Base-by-base conservation (phyloP, 1,139 yeast species). In the Hansenula lynferdii region DNA sequence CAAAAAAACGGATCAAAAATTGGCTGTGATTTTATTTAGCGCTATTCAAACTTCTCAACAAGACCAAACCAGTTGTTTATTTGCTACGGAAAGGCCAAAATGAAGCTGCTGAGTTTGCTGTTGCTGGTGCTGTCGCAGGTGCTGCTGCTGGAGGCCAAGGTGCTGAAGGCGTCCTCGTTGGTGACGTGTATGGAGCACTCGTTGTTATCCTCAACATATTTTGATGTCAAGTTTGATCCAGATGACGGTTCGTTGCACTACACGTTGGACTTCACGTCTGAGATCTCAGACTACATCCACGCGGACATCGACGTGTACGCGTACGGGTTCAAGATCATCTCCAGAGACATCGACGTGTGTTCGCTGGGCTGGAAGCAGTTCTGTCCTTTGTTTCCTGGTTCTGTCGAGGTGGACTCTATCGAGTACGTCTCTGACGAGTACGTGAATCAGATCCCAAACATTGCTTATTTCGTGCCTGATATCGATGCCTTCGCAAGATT, bases 131-230 rank as follows among this genome's bases (percentile, higher is more conserved):
- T 31, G 5, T 19, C 22, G 8, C 34, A 31, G 8, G 6, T 31
- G 12, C 14, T 17, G 6, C 12, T 23, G 8, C 7, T 31, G 8
- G 32, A 25, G 12, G 36, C 40, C 6, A 37, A 29, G 45, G 52
- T 64, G 26, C 68, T 82, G 30, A 57, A 65, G 15, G 86, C 90
- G 5, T 66, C 81, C 7, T 82, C 92, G 5, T 65, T 84, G 48
- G 90, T 83, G 36, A 75, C 86, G 19, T 84, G 94, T 65, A 78
- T 79, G 82, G 79, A 77, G 36, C 62, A 70, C 49, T 80, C 87
- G 2, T 76, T 76, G 54, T 66, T 84, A 37, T 67, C 80, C 2
- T 86, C 92, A 1, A 63, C 76, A 12, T 75, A 70, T 49, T 84
- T 84, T 54, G 72, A 80, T 47, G 90, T 84, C 36, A 66, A 72